Evolutionary conservation across 2,329 filamentous ascomycete genomes (phyloP).

Genomic region (Ceratocystis papillata): DNA sequence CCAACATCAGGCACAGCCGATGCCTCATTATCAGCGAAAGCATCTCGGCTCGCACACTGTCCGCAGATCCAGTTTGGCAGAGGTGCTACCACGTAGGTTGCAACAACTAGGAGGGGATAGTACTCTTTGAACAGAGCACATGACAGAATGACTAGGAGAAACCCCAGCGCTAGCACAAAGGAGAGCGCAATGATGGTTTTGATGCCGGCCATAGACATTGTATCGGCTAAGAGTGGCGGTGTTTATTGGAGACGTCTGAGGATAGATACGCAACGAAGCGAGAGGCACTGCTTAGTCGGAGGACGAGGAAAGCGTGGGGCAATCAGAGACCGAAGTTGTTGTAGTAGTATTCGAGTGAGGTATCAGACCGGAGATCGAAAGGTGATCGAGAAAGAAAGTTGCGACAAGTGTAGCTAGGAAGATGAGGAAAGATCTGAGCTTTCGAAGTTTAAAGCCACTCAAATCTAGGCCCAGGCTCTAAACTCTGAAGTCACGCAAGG

Average conservation of each 20-base stretch:
- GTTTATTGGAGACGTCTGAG: neutral
- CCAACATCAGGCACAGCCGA: slow-evolving; percentile 86
- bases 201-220: slow-evolving; percentile 66
- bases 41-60: slow-evolving; percentile 81
- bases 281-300: neutral
- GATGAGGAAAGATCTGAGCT: neutral
- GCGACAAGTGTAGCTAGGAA: neutral
- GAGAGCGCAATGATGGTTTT: slow-evolving; percentile 99
- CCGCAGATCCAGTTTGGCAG: slow-evolving; percentile 93
- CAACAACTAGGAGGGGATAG: slow-evolving; percentile 89
- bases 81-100: slow-evolving; percentile 85
- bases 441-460: neutral
- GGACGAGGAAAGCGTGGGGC: neutral
- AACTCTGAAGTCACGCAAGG: neutral
- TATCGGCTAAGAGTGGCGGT: neutral
- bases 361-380: neutral
- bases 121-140: slow-evolving; percentile 92
- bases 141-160: slow-evolving; percentile 96
- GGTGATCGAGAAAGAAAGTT: neutral
- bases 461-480: neutral
- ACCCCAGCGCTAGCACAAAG: slow-evolving; percentile 96
- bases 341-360: neutral
- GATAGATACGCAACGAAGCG: neutral
- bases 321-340: neutral
- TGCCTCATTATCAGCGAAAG: slow-evolving; percentile 79